Evolutionary conservation across 352 stramenopile species (phyloP).

Genomic region (Phytophthora capsici): DNA sequence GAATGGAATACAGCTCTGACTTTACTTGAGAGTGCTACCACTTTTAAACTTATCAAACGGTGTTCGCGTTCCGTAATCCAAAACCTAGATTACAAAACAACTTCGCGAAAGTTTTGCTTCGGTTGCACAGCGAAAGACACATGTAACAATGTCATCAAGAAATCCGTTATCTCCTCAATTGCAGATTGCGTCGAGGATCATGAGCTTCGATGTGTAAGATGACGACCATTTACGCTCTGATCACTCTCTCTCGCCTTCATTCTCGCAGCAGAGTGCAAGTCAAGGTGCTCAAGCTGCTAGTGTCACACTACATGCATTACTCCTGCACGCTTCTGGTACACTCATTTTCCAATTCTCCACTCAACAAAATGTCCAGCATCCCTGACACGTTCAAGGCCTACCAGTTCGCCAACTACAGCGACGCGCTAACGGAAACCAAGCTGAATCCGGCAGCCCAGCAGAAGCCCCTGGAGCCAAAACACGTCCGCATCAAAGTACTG

Average conservation of each 20-base stretch:
- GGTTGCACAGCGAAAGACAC: no score
- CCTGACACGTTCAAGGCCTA: constrained; percentile 34
- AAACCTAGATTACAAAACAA: no score
- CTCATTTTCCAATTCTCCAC: constrained; percentile 13
- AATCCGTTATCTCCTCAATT: neutral
- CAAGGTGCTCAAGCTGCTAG: neutral
- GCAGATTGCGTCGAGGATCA: constrained; percentile 9
- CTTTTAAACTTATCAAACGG: no score
- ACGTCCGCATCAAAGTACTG: constrained; percentile 26
- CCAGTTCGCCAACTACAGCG: constrained; percentile 27
- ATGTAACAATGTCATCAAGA: constrained; percentile 4
- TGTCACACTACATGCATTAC: neutral
- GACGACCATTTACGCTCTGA: neutral
- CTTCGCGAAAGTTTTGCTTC: no score
- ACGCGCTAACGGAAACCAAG: constrained; percentile 27
- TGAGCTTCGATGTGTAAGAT: constrained; percentile 9
- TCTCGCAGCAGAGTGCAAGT: constrained; percentile 20
- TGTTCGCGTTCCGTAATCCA: no score
- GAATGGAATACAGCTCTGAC: neutral
- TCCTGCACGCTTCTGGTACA: neutral
- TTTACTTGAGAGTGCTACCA: no score
- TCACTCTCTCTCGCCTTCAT: constrained; percentile 18
- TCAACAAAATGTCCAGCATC: constrained; percentile 20
- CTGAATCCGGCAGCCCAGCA: constrained; percentile 18
- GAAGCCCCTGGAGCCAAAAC: constrained; percentile 19